Base-by-base conservation (phyloP, 2,329 filamentous ascomycete genomes). In the Rhinocladiella mackenziei region DNA sequence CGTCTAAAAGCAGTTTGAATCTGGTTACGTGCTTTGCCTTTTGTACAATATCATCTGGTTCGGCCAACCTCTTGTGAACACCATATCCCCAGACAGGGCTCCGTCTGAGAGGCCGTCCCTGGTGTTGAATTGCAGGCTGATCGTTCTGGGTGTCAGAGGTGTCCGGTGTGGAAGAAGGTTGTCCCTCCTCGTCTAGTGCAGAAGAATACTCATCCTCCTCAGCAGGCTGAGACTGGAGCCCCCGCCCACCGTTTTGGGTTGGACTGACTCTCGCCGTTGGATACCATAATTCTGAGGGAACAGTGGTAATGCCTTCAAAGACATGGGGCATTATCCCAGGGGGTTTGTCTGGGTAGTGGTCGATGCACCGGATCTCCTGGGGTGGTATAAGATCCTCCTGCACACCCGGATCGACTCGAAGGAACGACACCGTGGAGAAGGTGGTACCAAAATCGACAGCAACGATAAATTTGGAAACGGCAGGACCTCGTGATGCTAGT, bases 371-470 rank as follows among this genome's bases (percentile, higher is more conserved):
- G 63, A 97, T 96, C 67, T 96, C 96, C 30, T 91, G 96, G 75
- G 96, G 96, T 53, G 89, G 91, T 49, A 46, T 19, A 3, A 29
- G 20, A 7, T 17, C 8, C 6, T 15, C 10, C 11, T 5, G 28
- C 4, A 4, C 25, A 11, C 30, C 30, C 11, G 8, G 43, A 9
- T 46, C 31, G 11, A 40, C 2, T 9, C 36, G 17, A 3, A 29
- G 81, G 64, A 95, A 97, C 20, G 89, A 88, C 52, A 96, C 89
- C 64, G 91, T 89, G 3, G 91, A 96, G 66, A 96, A 97, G 3
- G 91, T 97, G 13, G 91, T 97, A 56, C 91, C 91, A 75, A 97
- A 97, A 69, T 97, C 91, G 63, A 97, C 96, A 55, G 91, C 91
- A 42, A 97, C 89, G 66, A 97, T 96, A 60, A 97, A 75, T 72